Evolutionary conservation across 306 rosid species (phyloP).

Genomic region (Crotalaria pallida): DNA sequence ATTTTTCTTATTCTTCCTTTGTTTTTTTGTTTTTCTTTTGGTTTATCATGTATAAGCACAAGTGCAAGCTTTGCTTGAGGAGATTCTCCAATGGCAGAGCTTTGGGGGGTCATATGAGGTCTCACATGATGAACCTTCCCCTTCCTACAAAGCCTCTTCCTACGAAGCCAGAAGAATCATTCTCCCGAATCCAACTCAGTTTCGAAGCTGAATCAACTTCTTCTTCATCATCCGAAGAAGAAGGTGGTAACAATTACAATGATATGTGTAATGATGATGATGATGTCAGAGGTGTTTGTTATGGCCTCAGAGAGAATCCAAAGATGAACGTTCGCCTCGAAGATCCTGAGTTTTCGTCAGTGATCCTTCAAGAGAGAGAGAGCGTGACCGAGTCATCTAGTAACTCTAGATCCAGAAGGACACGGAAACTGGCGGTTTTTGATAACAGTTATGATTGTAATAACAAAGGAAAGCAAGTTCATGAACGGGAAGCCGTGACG

Average conservation of each 20-base stretch:
- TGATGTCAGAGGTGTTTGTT: constrained; percentile 27
- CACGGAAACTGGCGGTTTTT: constrained; percentile 21
- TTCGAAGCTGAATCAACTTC: constrained; percentile 58
- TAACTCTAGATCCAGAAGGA: constrained; percentile 70
- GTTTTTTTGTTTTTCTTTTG: no score
- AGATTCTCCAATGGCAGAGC: constrained; percentile 90
- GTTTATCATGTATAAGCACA: constrained; percentile 34
- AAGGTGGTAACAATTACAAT: no score
- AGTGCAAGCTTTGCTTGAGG: constrained; percentile 68
- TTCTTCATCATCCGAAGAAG: constrained; percentile 36
- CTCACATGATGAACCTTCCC: constrained; percentile 81
- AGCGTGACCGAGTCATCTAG: constrained; percentile 90
- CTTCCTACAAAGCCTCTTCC: no score
- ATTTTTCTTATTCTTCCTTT: background rate
- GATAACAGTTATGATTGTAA: background rate
- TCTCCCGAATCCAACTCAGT: constrained; percentile 25
- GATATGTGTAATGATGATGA: no score
- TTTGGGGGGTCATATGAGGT: constrained; percentile 98
- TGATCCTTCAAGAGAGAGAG: constrained; percentile 67
- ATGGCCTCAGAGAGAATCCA: constrained; percentile 67
- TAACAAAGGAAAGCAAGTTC: background rate
- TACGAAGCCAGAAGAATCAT: constrained; percentile 27
- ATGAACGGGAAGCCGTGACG: constrained; percentile 7
- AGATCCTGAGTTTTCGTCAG: constrained; percentile 65
- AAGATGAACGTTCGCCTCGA: constrained; percentile 51